Evolutionary conservation across 75 land plant species (phyloP).

Genomic region (Pinus taeda): DNA sequence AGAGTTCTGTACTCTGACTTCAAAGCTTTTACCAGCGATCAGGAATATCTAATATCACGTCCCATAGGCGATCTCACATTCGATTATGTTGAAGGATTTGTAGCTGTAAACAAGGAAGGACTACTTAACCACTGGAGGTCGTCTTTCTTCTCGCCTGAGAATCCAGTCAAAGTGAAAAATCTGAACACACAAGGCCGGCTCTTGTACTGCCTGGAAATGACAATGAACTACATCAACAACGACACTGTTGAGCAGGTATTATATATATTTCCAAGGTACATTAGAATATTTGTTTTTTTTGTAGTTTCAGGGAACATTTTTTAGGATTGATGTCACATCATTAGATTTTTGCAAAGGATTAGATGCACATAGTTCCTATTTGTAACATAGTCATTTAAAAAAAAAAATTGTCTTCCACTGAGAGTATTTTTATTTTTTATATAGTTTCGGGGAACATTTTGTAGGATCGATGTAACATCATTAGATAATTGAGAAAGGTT

Average conservation of each 20-base stretch:
- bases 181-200: constrained; percentile 36
- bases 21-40: constrained; percentile 39
- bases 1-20: constrained; percentile 42
- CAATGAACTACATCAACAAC: constrained; percentile 44
- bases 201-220: constrained; percentile 66
- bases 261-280: not conserved
- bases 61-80: constrained; percentile 2
- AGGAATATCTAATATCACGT: constrained; percentile 39
- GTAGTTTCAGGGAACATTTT: too few species aligned
- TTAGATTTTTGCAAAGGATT: too few species aligned
- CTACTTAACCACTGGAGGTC: constrained; percentile 64
- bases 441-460: too few species aligned
- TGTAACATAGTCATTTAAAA: too few species aligned
- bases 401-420: too few species aligned
- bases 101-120: constrained; percentile 53
- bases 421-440: too few species aligned
- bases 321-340: too few species aligned
- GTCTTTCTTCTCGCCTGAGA: constrained; percentile 48
- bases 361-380: too few species aligned
- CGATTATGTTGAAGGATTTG: constrained; percentile 71
- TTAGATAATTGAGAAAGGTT: too few species aligned
- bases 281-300: too few species aligned
- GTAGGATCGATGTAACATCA: too few species aligned
- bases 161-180: constrained; percentile 36
- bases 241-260: constrained; percentile 42